These are phyloP conservation scores for Acidomyces sp. DNA, from an alignment of 495 filamentous ascomycete genomes.

Conservation along the genomic window DNA sequence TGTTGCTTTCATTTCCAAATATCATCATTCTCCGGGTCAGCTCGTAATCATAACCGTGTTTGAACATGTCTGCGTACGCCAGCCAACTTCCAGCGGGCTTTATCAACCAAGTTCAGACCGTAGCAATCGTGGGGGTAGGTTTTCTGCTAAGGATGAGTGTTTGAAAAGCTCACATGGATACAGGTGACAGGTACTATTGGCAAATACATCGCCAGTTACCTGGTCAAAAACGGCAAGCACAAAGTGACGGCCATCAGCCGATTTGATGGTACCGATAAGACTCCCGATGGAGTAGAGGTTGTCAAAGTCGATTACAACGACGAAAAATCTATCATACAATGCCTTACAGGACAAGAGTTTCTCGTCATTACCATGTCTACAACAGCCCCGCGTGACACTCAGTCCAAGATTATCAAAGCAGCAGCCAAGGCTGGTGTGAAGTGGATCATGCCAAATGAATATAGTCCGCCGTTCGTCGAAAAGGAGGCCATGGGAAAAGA, in stretches of 20 bases:
- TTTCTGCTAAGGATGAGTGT: background rate
- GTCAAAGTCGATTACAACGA: constrained; percentile 35
- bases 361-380: constrained; percentile 48
- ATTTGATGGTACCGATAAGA: constrained; percentile 28
- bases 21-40: too few species aligned
- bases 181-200: constrained; percentile 4
- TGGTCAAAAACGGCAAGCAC: constrained; percentile 33
- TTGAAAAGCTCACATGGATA: constrained; percentile 31
- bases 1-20: too few species aligned
- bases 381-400: constrained; percentile 23
- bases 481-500: constrained; percentile 3
- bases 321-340: constrained; percentile 31
- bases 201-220: constrained; percentile 31
- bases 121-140: constrained; percentile 36
- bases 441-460: constrained; percentile 50
- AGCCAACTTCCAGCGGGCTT: constrained; percentile 13
- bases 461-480: constrained; percentile 1
- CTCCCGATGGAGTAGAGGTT: constrained; percentile 32
- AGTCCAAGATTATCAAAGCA: constrained; percentile 41
- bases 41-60: too few species aligned
- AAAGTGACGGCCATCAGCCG: constrained; percentile 44
- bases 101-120: constrained; percentile 33
- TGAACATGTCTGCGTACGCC: too few species aligned
- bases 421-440: constrained; percentile 47
- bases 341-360: constrained; percentile 39